Evolutionary conservation across 2,329 filamentous ascomycete genomes (phyloP), one percentile per base, ranked within the genome.

Genomic region (Lecanicillium sp.): DNA sequence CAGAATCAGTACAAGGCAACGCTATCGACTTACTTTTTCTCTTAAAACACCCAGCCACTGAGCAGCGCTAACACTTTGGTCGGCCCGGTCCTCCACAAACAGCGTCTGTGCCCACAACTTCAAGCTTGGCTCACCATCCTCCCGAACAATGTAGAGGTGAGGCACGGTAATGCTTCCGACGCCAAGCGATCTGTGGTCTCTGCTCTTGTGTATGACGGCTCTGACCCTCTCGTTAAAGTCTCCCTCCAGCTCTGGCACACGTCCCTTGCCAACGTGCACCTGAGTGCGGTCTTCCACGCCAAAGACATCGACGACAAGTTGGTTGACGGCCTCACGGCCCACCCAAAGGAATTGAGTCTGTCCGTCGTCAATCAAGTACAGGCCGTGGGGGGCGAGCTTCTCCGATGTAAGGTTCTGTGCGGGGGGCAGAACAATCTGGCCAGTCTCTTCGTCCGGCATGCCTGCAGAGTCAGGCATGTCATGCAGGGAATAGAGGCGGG

Each of bases 341-440:
- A 97, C 75, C 92, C 92, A 98, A 34, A 98, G 66, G 73, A 98
- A 98, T 59, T 98, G 92, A 5, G 87, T 96, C 62, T 96, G 90
- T 3, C 89, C 89, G 55, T 98, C 92, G 53, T 98, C 92, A 52
- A 98, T 92, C 42, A 98, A 75, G 62, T 98, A 98, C 14, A 98
- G 69, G 19, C 92, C 92, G 56, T 94, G 95, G 1, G 88, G 77
- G 4, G 87, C 86, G 36, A 98, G 76, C 33, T 84, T 79, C 60
- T 90, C 87, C 2, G 89, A 95, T 3, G 87, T 88, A 42, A 97
- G 73, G 60, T 96, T 96, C 53, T 87, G 56, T 0, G 86, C 72
- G 4, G 86, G 87, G 17, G 92, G 92, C 39, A 98, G 79, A 36
- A 87, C 74, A 46, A 94, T 96, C 54, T 94, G 86, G 52, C 87